phyloP scores from a whole-genome alignment of 106 monocot genomes.

The Dactylorhiza incarnata region DNA sequence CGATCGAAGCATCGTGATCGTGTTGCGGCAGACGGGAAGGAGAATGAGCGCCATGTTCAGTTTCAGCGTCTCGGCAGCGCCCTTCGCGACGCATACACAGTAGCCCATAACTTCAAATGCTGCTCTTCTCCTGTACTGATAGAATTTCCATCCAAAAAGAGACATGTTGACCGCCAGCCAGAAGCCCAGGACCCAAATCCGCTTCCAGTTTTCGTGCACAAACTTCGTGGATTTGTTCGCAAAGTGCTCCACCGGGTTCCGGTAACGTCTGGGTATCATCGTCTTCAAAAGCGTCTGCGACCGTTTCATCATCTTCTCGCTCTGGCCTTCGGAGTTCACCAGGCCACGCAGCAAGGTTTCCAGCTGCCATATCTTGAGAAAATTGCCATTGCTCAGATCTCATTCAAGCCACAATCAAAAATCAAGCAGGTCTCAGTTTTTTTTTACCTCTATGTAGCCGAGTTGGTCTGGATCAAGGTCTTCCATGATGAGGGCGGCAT shows the following conservation, averaged over 20 bases:
- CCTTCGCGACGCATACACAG: slow-evolving; percentile 87
- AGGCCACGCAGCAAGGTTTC: slow-evolving; percentile 70
- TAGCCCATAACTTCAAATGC: slow-evolving; percentile 89
- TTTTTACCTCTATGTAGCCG: slow-evolving; percentile 84
- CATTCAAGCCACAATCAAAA: neutral
- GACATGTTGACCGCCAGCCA: slow-evolving; percentile 53
- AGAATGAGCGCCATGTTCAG: slow-evolving; percentile 97
- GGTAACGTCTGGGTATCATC: slow-evolving; percentile 65
- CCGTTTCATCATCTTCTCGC: slow-evolving; percentile 16
- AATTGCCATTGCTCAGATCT: neutral
- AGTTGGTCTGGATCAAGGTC: slow-evolving; percentile 83
- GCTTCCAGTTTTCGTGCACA: slow-evolving; percentile 80
- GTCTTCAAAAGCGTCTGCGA: slow-evolving; percentile 48
- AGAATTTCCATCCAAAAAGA: slow-evolving; percentile 77
- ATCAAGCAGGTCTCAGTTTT: neutral
- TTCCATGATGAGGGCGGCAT: slow-evolving; percentile 91
- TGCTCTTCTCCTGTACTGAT: slow-evolving; percentile 50
- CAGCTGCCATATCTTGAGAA: slow-evolving; percentile 77
- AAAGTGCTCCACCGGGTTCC: slow-evolving; percentile 42
- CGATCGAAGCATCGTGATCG: slow-evolving; percentile 74
- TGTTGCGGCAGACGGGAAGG: slow-evolving; percentile 79
- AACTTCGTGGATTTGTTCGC: slow-evolving; percentile 47
- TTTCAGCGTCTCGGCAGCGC: slow-evolving; percentile 89
- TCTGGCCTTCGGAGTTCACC: slow-evolving; percentile 41
- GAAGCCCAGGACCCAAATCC: slow-evolving; percentile 62